Percentiles rank a stretch among this genome's conserved stretches.
phyloP scores from a whole-genome alignment of 1,284 basidiomycete genomes.

The Singerocomus rubriflavus region DNA sequence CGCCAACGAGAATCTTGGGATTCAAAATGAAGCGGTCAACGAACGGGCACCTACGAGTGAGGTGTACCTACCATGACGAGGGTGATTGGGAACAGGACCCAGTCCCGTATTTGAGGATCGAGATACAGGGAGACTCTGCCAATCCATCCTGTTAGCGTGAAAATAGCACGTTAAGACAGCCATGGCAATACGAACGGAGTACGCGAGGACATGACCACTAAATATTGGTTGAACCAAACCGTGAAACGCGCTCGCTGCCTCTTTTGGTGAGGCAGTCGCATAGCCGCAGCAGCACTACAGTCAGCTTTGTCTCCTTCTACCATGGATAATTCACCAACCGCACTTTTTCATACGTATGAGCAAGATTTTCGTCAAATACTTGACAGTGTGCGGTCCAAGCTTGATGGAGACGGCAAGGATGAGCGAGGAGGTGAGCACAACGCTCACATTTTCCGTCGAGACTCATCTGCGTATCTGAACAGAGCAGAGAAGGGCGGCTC shows the following conservation, averaged over 20 bases:
- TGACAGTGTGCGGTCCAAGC: slow-evolving; percentile 62
- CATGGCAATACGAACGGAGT: slow-evolving; percentile 36
- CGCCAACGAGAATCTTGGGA: slow-evolving; percentile 84
- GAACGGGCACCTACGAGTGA: neutral
- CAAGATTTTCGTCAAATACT: slow-evolving; percentile 77
- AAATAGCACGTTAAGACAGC: neutral
- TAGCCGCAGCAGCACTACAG: slow-evolving; percentile 22
- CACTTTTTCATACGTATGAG: slow-evolving; percentile 79
- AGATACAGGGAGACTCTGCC: slow-evolving; percentile 76
- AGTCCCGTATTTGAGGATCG: slow-evolving; percentile 90
- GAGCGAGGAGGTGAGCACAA: slow-evolving; percentile 52
- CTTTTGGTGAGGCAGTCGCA: slow-evolving; percentile 21
- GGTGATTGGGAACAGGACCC: slow-evolving; percentile 96
- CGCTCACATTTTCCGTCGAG: neutral
- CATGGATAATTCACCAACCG: slow-evolving; percentile 79
- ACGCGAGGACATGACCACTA: slow-evolving; percentile 38
- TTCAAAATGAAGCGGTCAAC: slow-evolving; percentile 3
- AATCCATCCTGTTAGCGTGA: slow-evolving; percentile 12
- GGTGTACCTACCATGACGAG: slow-evolving; percentile 81
- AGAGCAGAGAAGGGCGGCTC: slow-evolving; percentile 83
- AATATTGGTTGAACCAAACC: neutral
- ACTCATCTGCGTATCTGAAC: slow-evolving; percentile 6
- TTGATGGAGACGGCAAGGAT: slow-evolving; percentile 59
- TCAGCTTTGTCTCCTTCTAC: slow-evolving; percentile 4
- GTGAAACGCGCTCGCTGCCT: slow-evolving; percentile 22